Percentiles rank a stretch among this genome's conserved stretches.
phyloP scores from a whole-genome alignment of 108 stramenopile genomes.

The Pseudonitzschia multiseries region DNA sequence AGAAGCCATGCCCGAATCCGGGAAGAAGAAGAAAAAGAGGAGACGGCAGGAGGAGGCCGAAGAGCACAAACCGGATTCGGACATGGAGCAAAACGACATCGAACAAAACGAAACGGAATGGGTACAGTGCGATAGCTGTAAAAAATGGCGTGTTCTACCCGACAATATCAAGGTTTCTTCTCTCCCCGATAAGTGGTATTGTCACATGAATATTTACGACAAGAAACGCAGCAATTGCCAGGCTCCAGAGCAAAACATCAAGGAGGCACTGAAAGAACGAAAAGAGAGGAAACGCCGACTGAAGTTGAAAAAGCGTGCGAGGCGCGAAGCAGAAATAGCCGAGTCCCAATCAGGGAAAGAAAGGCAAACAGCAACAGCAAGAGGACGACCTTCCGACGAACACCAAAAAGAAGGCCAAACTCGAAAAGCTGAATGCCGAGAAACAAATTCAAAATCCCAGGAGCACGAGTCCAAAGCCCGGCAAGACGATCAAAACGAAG shows the following conservation, averaged over 20 bases:
- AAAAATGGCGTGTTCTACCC: conserved; percentile 86
- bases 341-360: conserved; percentile 30
- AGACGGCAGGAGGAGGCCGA: conserved; percentile 29
- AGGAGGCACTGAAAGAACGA: conserved; percentile 68
- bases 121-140: conserved; percentile 89
- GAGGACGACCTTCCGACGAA: background rate
- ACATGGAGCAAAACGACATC: conserved; percentile 21
- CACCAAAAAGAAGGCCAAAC: conserved; percentile 5
- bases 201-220: conserved; percentile 80
- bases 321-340: conserved; percentile 29
- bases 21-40: conserved; percentile 59
- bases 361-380: background rate
- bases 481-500: conserved; percentile 1
- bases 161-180: conserved; percentile 50
- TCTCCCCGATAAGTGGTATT: conserved; percentile 85
- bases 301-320: conserved; percentile 43
- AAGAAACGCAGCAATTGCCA: conserved; percentile 60
- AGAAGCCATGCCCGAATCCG: conserved; percentile 2
- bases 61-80: conserved; percentile 24
- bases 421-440: conserved; percentile 2
- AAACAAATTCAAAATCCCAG: background rate
- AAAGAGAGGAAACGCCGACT: conserved; percentile 27
- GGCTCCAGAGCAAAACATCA: conserved; percentile 67
- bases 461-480: background rate
- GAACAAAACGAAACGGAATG: conserved; percentile 49